phyloP scores from a whole-genome alignment of 2,329 filamentous ascomycete genomes.

The Apiospora malaysiana region DNA sequence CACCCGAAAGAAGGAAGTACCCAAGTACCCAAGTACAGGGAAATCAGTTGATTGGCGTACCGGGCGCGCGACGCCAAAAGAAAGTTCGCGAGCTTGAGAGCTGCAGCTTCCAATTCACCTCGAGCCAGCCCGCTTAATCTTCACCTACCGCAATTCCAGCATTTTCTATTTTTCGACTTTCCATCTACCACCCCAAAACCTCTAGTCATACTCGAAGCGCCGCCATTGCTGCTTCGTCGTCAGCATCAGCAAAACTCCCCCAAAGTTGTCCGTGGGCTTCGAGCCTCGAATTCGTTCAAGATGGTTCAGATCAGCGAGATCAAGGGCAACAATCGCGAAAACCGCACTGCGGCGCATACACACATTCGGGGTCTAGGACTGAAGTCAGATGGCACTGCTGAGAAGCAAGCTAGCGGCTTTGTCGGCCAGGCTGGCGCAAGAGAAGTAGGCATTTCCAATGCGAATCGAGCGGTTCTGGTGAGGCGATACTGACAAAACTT shows the following conservation, averaged over 20 bases:
- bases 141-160: constrained; percentile 7
- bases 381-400: constrained; percentile 83
- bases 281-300: constrained; percentile 37
- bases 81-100: constrained; percentile 16
- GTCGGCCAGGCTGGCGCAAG: constrained; percentile 86
- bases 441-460: constrained; percentile 65
- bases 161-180: neutral
- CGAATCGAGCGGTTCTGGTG: neutral
- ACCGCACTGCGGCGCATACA: constrained; percentile 94
- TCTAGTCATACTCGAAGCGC: neutral
- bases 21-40: neutral
- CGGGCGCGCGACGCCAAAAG: constrained; percentile 12
- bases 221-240: neutral
- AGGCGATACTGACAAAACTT: neutral
- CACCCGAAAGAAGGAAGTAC: neutral
- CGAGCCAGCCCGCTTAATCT: constrained; percentile 17
- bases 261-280: neutral
- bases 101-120: constrained; percentile 7
- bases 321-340: constrained; percentile 92
- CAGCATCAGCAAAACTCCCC: neutral
- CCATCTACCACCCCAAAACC: neutral
- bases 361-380: constrained; percentile 96
- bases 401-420: constrained; percentile 81
- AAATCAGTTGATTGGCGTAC: constrained; percentile 9
- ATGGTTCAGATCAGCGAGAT: constrained; percentile 95